These are phyloP conservation scores for Suhomyces pyralidae DNA, from an alignment of 805 yeast species.

Conservation along the genomic window DNA sequence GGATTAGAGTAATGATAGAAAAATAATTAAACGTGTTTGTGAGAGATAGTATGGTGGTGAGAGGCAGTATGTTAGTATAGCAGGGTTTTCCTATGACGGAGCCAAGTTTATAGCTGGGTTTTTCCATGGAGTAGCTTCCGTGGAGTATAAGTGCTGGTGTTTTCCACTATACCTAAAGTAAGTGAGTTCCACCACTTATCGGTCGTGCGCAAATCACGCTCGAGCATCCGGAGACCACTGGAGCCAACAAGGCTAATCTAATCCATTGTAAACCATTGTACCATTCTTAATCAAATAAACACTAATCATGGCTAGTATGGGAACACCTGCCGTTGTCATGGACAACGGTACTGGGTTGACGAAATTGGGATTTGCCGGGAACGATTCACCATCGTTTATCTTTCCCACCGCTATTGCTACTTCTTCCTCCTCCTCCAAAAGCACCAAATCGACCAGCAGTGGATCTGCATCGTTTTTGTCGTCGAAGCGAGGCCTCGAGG, in stretches of 20 bases:
- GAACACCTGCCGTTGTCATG: conserved; percentile 94
- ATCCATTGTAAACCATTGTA: neutral
- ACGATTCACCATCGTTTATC: conserved; percentile 95
- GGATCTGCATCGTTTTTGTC: conserved; percentile 46
- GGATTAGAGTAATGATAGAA: no score
- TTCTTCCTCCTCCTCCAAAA: conserved; percentile 45
- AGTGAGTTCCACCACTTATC: no score
- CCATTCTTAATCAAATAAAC: neutral
- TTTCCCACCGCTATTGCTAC: conserved; percentile 97
- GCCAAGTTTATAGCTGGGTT: no score
- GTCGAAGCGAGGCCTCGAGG: conserved; percentile 86
- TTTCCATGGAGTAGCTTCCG: no score
- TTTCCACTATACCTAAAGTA: no score
- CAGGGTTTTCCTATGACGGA: no score
- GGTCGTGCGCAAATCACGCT: neutral
- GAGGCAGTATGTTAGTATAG: no score
- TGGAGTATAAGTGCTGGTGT: no score
- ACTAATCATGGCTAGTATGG: conserved; percentile 53
- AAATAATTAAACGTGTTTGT: no score
- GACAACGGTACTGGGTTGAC: conserved; percentile 98
- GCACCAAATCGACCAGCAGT: conserved; percentile 35
- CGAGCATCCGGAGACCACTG: neutral
- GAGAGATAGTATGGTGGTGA: no score
- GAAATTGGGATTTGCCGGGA: conserved; percentile 97
- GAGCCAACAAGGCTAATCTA: neutral